Evolutionary conservation across 768 basidiomycete species (phyloP).

Genomic region (Mycena filopes): DNA sequence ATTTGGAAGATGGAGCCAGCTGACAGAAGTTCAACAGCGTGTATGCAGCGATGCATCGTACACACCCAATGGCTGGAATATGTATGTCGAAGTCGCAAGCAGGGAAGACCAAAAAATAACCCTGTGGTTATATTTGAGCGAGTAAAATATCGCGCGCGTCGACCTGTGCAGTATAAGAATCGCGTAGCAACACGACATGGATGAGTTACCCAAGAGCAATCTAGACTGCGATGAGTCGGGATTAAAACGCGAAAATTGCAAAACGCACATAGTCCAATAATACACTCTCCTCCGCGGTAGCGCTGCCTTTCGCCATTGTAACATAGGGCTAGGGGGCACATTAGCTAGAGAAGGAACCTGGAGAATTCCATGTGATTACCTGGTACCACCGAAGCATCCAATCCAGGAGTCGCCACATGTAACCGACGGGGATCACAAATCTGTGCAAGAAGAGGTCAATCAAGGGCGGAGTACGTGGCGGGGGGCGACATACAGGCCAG

Average conservation of each 20-base stretch:
- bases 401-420: conserved; percentile 63
- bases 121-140: conserved; percentile 63
- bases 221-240: conserved; percentile 40
- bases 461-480: background rate
- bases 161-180: conserved; percentile 47
- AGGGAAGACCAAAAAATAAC: conserved; percentile 64
- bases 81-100: conserved; percentile 54
- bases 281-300: conserved; percentile 67
- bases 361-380: conserved; percentile 46
- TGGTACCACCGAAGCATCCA: conserved; percentile 68
- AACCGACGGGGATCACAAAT: conserved; percentile 60
- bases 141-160: conserved; percentile 52
- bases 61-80: conserved; percentile 69
- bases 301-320: conserved; percentile 61
- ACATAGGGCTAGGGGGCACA: conserved; percentile 68
- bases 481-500: conserved; percentile 51
- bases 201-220: conserved; percentile 52
- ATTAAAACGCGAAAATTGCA: background rate
- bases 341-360: conserved; percentile 1
- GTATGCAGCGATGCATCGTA: conserved; percentile 39
- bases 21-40: conserved; percentile 33
- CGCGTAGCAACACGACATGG: conserved; percentile 6
- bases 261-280: conserved; percentile 71
- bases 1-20: conserved; percentile 57
- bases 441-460: conserved; percentile 36